Evolutionary conservation across 495 filamentous ascomycete species (phyloP).

Genomic region (Glonium stellatum): DNA sequence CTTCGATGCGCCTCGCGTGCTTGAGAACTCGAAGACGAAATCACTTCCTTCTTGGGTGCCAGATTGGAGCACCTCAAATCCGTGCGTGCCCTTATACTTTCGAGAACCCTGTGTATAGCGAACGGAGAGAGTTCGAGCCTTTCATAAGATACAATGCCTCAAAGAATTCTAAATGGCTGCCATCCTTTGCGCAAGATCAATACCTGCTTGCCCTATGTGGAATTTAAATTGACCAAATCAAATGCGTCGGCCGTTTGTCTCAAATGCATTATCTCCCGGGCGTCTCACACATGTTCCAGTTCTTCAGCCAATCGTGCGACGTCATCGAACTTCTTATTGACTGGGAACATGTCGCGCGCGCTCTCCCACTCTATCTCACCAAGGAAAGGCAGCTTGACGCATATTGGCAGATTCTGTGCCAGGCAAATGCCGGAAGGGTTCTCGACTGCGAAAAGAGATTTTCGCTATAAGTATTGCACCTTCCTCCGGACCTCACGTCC

Average conservation of each 20-base stretch:
- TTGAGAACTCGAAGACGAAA: background rate
- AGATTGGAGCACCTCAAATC: conserved; percentile 13
- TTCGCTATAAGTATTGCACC: conserved; percentile 11
- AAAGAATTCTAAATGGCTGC: background rate
- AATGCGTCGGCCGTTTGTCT: conserved; percentile 1
- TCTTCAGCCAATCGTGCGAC: conserved; percentile 10
- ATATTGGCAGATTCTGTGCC: conserved; percentile 15
- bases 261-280: conserved; percentile 8
- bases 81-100: conserved; percentile 2
- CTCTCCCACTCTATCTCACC: conserved; percentile 7
- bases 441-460: conserved; percentile 1
- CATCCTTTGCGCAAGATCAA: background rate
- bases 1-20: conserved; percentile 8
- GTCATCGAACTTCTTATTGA: background rate
- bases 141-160: background rate
- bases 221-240: conserved; percentile 6
- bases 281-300: conserved; percentile 14
- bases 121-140: background rate
- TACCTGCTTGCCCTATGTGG: conserved; percentile 7
- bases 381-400: conserved; percentile 4
- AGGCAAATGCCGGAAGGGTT: background rate
- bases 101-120: background rate
- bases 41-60: conserved; percentile 21
- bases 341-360: conserved; percentile 7
- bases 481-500: conserved; percentile 1